Conservation (phyloP, 2,329 filamentous ascomycete genomes). For the Graphilbum ipis-grandicollis region DNA sequence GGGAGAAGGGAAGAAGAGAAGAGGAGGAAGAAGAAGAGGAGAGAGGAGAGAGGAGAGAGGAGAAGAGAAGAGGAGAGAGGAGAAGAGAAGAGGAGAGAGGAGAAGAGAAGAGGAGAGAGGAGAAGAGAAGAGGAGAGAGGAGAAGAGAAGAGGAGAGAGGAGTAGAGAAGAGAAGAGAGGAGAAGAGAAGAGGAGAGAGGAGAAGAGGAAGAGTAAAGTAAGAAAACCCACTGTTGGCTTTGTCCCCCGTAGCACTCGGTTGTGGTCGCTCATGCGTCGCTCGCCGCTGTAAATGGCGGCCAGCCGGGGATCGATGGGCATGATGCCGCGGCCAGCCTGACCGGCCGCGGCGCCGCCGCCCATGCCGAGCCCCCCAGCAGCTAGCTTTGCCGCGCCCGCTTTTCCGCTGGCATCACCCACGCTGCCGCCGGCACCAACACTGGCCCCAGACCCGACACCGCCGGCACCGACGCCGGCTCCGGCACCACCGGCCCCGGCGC, state of each 20-base stretch:
- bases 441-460: too few relatives aligned
- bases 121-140: too few relatives aligned
- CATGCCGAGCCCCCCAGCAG: too few relatives aligned
- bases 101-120: slow-evolving; percentile 1
- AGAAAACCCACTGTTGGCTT: slow-evolving; percentile 67
- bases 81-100: neutral
- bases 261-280: slow-evolving; percentile 81
- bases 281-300: slow-evolving; percentile 84
- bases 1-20: slow-evolving; percentile 2
- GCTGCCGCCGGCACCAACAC: too few relatives aligned
- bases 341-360: slow-evolving; percentile 12
- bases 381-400: too few relatives aligned
- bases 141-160: neutral
- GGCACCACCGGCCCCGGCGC: slow-evolving; percentile 20
- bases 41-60: slow-evolving; percentile 1
- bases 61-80: neutral
- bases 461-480: slow-evolving; percentile 13
- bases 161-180: neutral
- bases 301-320: slow-evolving; percentile 52
- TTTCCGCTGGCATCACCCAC: too few relatives aligned
- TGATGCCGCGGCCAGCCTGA: slow-evolving; percentile 14
- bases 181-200: neutral
- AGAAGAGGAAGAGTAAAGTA: slow-evolving; percentile 2
- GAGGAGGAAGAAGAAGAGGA: neutral
- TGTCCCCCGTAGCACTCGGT: slow-evolving; percentile 68